Percentiles rank a stretch among this genome's conserved stretches.
phyloP scores from a whole-genome alignment of 257 asterid species.

The Asclepias syriaca region DNA sequence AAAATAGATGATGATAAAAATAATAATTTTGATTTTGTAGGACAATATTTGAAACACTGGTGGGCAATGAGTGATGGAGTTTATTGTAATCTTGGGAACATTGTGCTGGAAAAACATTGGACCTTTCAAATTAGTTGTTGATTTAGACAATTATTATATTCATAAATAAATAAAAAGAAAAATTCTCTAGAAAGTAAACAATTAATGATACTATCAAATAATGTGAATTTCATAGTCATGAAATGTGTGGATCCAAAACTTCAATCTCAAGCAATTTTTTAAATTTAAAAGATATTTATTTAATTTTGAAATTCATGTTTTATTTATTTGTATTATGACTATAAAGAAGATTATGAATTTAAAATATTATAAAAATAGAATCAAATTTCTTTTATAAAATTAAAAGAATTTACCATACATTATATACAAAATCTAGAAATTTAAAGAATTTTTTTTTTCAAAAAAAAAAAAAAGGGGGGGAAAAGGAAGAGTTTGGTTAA shows the following conservation, averaged over 20 bases:
- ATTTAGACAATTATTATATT: neutral
- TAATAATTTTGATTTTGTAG: no score
- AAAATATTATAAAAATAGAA: no score
- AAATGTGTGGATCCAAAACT: neutral
- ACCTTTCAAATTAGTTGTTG: neutral
- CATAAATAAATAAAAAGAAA: neutral
- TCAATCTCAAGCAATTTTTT: neutral
- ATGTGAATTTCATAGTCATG: neutral
- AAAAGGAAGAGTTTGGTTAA: neutral
- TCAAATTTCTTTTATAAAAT: no score
- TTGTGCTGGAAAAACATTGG: neutral
- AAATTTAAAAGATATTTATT: no score
- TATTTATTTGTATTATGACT: no score
- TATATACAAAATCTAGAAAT: neutral
- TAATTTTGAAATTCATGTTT: no score
- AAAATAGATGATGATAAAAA: no score
- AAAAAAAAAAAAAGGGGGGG: neutral
- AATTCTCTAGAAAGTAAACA: neutral
- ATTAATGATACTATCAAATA: neutral
- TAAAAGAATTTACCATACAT: no score
- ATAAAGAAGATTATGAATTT: no score
- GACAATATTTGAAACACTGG: no score
- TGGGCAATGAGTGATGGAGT: neutral
- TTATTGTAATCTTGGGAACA: neutral
- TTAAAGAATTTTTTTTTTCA: neutral